Conservation (phyloP, 208 protist genomes). For the Strigomonas culicis region DNA sequence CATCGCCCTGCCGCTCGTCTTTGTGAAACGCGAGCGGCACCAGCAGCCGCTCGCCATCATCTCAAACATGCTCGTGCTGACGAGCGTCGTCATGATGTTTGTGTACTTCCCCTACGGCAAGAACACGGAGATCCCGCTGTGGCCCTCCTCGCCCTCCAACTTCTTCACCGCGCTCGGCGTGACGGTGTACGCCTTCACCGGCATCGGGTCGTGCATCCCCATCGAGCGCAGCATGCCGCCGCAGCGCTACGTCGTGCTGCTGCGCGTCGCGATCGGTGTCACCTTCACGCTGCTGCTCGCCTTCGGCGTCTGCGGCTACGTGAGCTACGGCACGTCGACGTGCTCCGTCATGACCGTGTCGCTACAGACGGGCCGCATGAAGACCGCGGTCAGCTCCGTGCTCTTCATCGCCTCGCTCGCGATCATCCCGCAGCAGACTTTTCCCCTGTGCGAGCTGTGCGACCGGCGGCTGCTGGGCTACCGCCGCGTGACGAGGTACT, state of each 20-base stretch:
- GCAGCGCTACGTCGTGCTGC: slow-evolving; percentile 28
- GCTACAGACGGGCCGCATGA: slow-evolving; percentile 32
- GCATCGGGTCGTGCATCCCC: slow-evolving; percentile 34
- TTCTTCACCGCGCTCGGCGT: slow-evolving; percentile 53
- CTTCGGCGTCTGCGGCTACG: slow-evolving; percentile 44
- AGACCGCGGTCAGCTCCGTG: slow-evolving; percentile 39
- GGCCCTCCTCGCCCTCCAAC: slow-evolving; percentile 26
- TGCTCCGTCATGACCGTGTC: slow-evolving; percentile 59
- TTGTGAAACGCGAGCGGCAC: slow-evolving; percentile 42
- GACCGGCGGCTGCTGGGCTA: slow-evolving; percentile 47
- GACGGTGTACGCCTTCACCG: slow-evolving; percentile 55
- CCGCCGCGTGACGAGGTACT: slow-evolving; percentile 31
- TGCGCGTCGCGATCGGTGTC: slow-evolving; percentile 29
- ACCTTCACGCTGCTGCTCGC: slow-evolving; percentile 23
- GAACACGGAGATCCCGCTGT: slow-evolving; percentile 24
- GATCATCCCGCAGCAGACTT: slow-evolving; percentile 50
- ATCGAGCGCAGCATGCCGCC: slow-evolving; percentile 43
- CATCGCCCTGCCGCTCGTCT: slow-evolving; percentile 38
- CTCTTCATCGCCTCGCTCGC: slow-evolving; percentile 49
- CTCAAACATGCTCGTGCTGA: slow-evolving; percentile 39
- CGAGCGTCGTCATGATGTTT: slow-evolving; percentile 40
- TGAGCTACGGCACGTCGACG: slow-evolving; percentile 41
- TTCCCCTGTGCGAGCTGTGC: slow-evolving; percentile 46
- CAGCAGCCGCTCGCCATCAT: slow-evolving; percentile 40
- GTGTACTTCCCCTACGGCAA: slow-evolving; percentile 39